Conservation (phyloP, 1,284 basidiomycete species). For the Neonothopanus nambi region DNA sequence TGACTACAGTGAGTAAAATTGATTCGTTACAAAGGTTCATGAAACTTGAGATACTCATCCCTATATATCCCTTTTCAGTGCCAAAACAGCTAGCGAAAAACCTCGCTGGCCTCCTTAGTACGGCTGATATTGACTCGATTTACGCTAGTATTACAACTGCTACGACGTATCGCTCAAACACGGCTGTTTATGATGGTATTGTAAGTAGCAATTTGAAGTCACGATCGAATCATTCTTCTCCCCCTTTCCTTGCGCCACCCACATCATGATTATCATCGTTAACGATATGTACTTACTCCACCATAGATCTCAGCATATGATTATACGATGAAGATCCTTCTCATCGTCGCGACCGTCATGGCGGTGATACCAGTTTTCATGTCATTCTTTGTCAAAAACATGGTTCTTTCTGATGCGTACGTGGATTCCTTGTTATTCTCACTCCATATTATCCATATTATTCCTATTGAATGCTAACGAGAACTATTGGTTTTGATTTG, state of each 20-base stretch:
- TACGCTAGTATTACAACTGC: slow-evolving; percentile 10
- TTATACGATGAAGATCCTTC: slow-evolving; percentile 12
- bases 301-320: slow-evolving; percentile 8
- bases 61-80: background rate
- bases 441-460: too few relatives aligned
- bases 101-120: slow-evolving; percentile 5
- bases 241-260: background rate
- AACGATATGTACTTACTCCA: background rate
- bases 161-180: slow-evolving; percentile 2
- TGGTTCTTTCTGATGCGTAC: slow-evolving; percentile 10
- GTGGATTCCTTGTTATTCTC: background rate
- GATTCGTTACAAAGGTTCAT: too few relatives aligned
- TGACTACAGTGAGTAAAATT: slow-evolving; percentile 3
- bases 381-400: slow-evolving; percentile 9
- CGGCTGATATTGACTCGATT: slow-evolving; percentile 7
- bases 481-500: background rate
- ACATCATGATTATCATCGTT: background rate
- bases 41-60: too few relatives aligned
- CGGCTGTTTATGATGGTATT: slow-evolving; percentile 6
- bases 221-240: background rate
- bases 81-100: slow-evolving; percentile 3
- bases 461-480: background rate
- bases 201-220: too few relatives aligned
- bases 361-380: slow-evolving; percentile 5
- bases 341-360: slow-evolving; percentile 8